phyloP scores from a whole-genome alignment of 2,329 filamentous ascomycete genomes.

The Capronia coronata region DNA sequence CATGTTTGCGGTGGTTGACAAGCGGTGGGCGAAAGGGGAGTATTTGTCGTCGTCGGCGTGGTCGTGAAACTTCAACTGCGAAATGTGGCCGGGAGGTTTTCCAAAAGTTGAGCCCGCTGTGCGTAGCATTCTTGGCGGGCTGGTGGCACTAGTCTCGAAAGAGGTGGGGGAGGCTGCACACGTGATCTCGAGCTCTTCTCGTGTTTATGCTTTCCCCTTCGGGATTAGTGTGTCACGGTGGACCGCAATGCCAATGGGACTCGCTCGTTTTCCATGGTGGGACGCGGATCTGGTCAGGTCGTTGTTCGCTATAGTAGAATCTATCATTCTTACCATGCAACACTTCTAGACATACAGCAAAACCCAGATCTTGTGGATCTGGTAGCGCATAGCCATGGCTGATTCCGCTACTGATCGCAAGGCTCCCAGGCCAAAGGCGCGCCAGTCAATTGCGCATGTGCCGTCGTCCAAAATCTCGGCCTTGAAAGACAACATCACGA shows the following conservation, averaged over 20 bases:
- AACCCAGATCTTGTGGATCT: not conserved
- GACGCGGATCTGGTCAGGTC: constrained; percentile 12
- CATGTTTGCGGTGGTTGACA: constrained; percentile 58
- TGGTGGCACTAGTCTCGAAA: constrained; percentile 3
- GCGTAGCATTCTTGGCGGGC: constrained; percentile 9
- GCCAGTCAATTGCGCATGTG: constrained; percentile 66
- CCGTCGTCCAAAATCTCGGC: constrained; percentile 44
- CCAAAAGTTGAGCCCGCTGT: constrained; percentile 1
- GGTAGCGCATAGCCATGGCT: constrained; percentile 15
- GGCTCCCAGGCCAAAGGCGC: constrained; percentile 36
- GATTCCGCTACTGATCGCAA: constrained; percentile 10
- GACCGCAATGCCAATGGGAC: not conserved
- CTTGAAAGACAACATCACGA: constrained; percentile 69
- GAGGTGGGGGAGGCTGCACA: not conserved
- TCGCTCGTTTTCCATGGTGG: not conserved
- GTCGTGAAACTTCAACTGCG: constrained; percentile 14
- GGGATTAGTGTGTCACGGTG: not conserved
- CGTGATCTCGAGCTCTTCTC: constrained; percentile 7
- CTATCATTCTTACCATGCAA: constrained; percentile 15
- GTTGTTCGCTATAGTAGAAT: constrained; percentile 8
- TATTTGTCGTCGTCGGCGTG: constrained; percentile 27
- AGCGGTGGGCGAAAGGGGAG: constrained; percentile 28
- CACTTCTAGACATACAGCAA: not conserved
- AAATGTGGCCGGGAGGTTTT: constrained; percentile 28
- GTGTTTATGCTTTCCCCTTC: constrained; percentile 14